Evolutionary conservation across 768 basidiomycete species (phyloP), one percentile per base, ranked within the genome.

Genomic region (Mrakia hoshinonis): DNA sequence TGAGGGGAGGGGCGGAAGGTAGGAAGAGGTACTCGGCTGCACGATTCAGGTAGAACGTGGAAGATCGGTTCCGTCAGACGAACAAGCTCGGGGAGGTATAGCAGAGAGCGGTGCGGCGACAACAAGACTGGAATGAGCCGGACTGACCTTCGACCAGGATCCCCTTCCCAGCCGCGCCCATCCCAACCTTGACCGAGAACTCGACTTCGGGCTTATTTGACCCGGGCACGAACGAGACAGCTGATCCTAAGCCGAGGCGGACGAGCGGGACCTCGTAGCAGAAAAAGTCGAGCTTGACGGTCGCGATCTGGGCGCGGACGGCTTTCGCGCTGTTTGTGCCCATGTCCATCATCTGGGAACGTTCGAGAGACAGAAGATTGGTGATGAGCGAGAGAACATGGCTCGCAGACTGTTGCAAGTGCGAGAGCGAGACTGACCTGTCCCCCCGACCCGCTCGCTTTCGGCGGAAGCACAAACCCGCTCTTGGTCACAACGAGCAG

Each of bases 201-300:
- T 61, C 58, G 1, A 61, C 22, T 31, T 61, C 58, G 18, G 20
- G 18, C 36, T 61, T 61, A 12, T 22, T 7, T 13, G 31, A 29
- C 18, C 58, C 58, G 13, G 58, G 4, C 11, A 29, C 36, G 31
- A 61, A n/a, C 6, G 31, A 31, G 12, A 36, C 20, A 1, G 20
- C 58, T 22, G 15, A 31, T 20, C 58, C 58, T 3, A 61, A 12
- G 10, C 58, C 58, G 3, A 61, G 34, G 4, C 58, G 58, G 11
- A 61, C 58, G 36, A 61, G 58, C 13, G 58, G 58, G 20, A 61
- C 36, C 34, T 61, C 58, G 34, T 61, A 61, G 58, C 31, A 22
- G 18, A 61, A 36, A 22, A 3, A 11, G 5, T 61, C 58, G 36
- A 61, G 18, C 34, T 61, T 61, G 34, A 61, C 18, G 36, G 36